Percentiles rank a stretch among this genome's conserved stretches.
These are phyloP conservation scores for Microbotryomycetes sp. DNA, from an alignment of 1,284 basidiomycete species.

Conservation along the genomic window DNA sequence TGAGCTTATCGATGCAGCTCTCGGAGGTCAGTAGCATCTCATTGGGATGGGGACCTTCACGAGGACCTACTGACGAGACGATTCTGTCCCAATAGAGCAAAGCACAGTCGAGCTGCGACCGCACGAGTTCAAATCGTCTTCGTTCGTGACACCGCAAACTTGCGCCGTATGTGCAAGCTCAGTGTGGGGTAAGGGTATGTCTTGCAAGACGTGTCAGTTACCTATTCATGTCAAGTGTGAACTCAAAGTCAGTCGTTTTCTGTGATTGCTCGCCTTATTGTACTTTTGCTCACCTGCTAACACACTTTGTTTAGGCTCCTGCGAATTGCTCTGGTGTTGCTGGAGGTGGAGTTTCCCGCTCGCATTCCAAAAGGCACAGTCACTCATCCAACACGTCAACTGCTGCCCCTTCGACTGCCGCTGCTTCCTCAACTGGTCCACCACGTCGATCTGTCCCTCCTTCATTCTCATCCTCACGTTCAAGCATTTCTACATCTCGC, in stretches of 20 bases:
- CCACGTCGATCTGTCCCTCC: neutral
- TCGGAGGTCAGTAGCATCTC: slow-evolving; percentile 53
- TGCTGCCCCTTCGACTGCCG: neutral
- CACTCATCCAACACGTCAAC: neutral
- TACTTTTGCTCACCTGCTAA: neutral
- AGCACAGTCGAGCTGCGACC: slow-evolving; percentile 42
- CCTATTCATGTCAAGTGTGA: slow-evolving; percentile 79
- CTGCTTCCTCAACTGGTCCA: neutral
- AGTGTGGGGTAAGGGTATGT: slow-evolving; percentile 81
- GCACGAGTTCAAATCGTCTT: slow-evolving; percentile 71
- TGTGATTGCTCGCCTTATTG: neutral
- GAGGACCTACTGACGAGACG: slow-evolving; percentile 58
- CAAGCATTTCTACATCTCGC: neutral
- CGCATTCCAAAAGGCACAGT: slow-evolving; percentile 9
- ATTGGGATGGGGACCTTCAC: slow-evolving; percentile 38
- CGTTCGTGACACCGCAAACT: slow-evolving; percentile 71
- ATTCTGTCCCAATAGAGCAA: slow-evolving; percentile 43
- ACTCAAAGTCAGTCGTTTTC: slow-evolving; percentile 55
- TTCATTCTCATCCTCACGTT: neutral
- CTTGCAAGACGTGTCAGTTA: slow-evolving; percentile 66
- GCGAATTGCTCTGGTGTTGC: slow-evolving; percentile 54
- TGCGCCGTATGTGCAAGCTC: slow-evolving; percentile 73
- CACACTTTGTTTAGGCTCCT: slow-evolving; percentile 52
- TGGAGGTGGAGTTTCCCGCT: slow-evolving; percentile 11
- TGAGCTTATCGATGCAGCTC: slow-evolving; percentile 55